A percentile compares a stretch with the other conserved stretches of the same genome.
phyloP scores from a whole-genome alignment of 306 rosid species.

The Inga leiocalycina region DNA sequence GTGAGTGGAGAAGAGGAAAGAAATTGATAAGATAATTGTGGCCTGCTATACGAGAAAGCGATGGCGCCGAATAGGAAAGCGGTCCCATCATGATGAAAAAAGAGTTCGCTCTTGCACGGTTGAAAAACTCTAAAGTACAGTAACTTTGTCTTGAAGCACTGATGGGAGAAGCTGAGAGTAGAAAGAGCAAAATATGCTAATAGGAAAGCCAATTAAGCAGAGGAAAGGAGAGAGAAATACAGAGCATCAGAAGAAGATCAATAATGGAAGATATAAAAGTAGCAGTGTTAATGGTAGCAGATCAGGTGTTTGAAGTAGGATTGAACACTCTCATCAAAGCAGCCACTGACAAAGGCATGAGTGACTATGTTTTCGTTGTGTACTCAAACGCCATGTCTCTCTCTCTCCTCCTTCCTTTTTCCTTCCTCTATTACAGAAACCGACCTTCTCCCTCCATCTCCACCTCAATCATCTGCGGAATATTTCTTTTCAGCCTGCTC shows the following conservation, averaged over 20 bases:
- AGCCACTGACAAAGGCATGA: conserved; percentile 43
- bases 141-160: neutral
- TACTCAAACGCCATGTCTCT: conserved; percentile 48
- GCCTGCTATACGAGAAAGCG: too few species aligned
- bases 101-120: too few species aligned
- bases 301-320: conserved; percentile 37
- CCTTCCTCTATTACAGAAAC: conserved; percentile 44
- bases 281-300: conserved; percentile 40
- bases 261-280: neutral
- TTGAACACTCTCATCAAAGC: conserved; percentile 41
- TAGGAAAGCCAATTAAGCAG: neutral
- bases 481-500: conserved; percentile 34
- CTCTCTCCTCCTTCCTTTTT: conserved; percentile 38
- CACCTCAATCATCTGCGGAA: conserved; percentile 19
- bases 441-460: conserved; percentile 35
- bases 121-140: too few species aligned
- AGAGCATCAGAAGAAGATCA: neutral
- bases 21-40: too few species aligned
- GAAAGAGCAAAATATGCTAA: neutral
- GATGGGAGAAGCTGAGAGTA: neutral
- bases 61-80: too few species aligned
- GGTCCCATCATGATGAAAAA: too few species aligned
- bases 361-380: conserved; percentile 34
- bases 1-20: too few species aligned
- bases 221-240: neutral